Evolutionary conservation across 108 stramenopile species (phyloP).

Genomic region (Schizochytrium sp.): DNA sequence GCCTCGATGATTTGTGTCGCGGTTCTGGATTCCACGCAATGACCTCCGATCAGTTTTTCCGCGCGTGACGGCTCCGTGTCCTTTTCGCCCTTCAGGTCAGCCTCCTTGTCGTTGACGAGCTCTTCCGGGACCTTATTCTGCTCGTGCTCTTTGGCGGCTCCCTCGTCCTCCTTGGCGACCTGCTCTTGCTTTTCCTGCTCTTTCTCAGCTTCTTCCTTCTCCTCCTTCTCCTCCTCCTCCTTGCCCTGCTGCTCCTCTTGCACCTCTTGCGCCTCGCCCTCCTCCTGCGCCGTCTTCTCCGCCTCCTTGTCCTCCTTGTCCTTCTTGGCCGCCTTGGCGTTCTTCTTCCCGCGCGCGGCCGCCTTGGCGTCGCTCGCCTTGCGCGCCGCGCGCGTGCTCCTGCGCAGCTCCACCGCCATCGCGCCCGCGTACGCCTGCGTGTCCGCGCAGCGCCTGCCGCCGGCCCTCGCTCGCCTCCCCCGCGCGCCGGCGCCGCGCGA

Average conservation of each 20-base stretch:
- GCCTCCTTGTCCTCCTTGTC: neutral
- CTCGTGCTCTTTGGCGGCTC: no score
- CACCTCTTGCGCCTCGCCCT: neutral
- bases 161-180: neutral
- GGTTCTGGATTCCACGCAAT: neutral
- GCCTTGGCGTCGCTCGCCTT: no score
- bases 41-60: neutral
- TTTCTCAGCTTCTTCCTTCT: no score
- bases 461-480: no score
- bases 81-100: neutral
- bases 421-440: no score
- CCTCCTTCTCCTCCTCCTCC: no score
- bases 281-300: neutral
- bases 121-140: no score
- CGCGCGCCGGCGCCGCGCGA: no score
- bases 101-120: neutral
- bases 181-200: neutral
- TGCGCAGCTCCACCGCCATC: no score
- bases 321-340: neutral
- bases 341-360: neutral
- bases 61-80: neutral
- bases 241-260: neutral
- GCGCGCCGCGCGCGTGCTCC: no score
- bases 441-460: no score
- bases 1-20: neutral